Conservation (phyloP, 2,329 filamentous ascomycete species). For the Colletotrichum endophyticum region DNA sequence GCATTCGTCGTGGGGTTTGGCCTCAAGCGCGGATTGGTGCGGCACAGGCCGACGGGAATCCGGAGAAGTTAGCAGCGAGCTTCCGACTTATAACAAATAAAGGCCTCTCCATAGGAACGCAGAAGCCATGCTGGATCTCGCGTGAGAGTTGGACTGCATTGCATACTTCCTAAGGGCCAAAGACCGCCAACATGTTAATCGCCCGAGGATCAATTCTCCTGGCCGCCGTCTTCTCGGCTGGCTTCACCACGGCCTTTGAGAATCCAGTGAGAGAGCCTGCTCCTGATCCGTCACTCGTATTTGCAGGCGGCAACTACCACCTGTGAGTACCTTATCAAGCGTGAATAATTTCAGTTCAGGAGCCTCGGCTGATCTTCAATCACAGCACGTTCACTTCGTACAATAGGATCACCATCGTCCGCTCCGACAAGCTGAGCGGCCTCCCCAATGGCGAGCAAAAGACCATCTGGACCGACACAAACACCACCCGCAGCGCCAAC, state of each 20-base stretch:
- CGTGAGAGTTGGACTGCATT: neutral
- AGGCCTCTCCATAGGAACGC: neutral
- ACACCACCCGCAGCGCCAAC: constrained; percentile 4
- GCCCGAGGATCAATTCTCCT: neutral
- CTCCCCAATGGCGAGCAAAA: neutral
- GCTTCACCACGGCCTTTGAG: neutral
- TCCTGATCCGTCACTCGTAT: neutral
- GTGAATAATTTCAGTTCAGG: neutral
- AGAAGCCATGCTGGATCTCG: neutral
- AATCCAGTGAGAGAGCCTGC: neutral
- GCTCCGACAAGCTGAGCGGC: neutral
- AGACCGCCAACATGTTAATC: neutral
- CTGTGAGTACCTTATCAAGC: neutral
- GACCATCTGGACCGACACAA: neutral
- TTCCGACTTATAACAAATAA: neutral
- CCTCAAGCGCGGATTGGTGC: neutral
- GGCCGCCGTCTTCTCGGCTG: neutral
- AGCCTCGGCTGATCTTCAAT: neutral
- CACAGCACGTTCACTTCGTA: neutral
- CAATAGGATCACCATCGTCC: neutral
- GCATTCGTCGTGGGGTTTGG: neutral
- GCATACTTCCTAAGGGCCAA: fast-evolving
- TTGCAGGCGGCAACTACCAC: neutral
- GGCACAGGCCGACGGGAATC: neutral
- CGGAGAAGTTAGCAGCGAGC: neutral